Base-by-base conservation (phyloP, 202 grass and related monocot species). In the Alloteropsis angusta region DNA sequence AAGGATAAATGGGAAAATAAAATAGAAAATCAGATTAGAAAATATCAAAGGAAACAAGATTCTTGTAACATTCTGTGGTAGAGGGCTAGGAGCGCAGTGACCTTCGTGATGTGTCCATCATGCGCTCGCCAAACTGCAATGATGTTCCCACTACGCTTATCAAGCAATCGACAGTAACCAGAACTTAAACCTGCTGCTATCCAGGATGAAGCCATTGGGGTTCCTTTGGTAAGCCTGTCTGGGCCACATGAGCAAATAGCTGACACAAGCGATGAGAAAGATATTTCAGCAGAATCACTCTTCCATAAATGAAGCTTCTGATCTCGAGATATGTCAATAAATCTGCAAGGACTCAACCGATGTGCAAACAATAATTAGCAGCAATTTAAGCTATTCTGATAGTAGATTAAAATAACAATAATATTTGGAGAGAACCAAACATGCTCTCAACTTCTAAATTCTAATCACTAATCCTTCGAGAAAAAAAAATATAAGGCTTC, bases 91-190 rank as follows among this genome's bases (percentile, higher is more conserved):
- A 30, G 39, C 16, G 50, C 10, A 53, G 38, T 71, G 54, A 94
- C 91, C 81, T 97, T 97, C 5, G 95, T 97, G 85, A 97, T 92
- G 82, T 97, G 93, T 64, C 87, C 85, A 82, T 97, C 91, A 71
- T 97, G 95, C 68, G 95, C 95, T 87, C 72, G 84, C 95, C 95
- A 97, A 83, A 77, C 77, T 50, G 89, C 87, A 92, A 94, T 63
- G 10, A 97, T 90, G 68, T 84, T 78, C 36, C 95, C 95, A 74
- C 87, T 87, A 55, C 95, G 90, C 68, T 85, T 82, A 60, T 97
- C 95, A 23, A 97, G 83, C 46, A 97, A 90, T 60, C 78, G 85
- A 79, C 95, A 97, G 68, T 92, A 82, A 68, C 95, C 95, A 82
- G 95, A 97, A 73, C 95, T 94, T 64, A 94, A 79, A 59, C 95